Conservation (phyloP, 2,329 filamentous ascomycete species). For the Colletotrichum melonis region DNA sequence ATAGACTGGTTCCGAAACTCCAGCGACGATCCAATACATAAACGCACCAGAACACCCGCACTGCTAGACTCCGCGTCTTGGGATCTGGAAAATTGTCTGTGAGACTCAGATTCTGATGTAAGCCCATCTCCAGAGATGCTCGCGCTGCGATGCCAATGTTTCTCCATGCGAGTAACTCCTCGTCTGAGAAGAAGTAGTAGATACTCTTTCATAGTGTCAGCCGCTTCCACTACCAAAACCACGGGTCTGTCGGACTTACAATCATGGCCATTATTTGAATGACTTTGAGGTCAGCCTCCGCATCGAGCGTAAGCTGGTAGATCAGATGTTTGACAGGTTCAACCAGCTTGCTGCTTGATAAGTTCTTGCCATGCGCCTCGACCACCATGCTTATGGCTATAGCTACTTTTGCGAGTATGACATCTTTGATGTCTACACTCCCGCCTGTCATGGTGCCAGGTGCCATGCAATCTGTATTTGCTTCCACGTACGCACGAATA, state of each 20-base stretch:
- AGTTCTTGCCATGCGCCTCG: conserved; percentile 45
- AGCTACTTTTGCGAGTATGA: conserved; percentile 46
- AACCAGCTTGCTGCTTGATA: conserved; percentile 42
- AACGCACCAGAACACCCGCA: conserved; percentile 61
- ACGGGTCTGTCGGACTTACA: conserved; percentile 29
- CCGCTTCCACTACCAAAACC: neutral
- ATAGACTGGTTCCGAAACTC: conserved; percentile 62
- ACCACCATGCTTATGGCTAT: conserved; percentile 46
- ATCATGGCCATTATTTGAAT: conserved; percentile 47
- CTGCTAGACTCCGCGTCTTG: conserved; percentile 44
- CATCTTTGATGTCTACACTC: conserved; percentile 40
- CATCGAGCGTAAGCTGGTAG: conserved; percentile 32
- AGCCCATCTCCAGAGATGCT: conserved; percentile 58
- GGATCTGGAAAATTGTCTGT: conserved; percentile 49
- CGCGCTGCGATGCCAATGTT: conserved; percentile 58
- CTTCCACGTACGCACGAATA: conserved; percentile 41
- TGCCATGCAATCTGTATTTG: neutral
- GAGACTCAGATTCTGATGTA: conserved; percentile 58
- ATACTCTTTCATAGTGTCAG: conserved; percentile 45
- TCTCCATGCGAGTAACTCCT: conserved; percentile 61
- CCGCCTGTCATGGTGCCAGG: neutral
- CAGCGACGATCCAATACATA: conserved; percentile 63
- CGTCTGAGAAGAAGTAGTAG: conserved; percentile 57
- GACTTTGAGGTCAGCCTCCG: conserved; percentile 46
- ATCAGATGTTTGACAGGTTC: conserved; percentile 41